phyloP scores from a whole-genome alignment of 345 rosid genomes.

The Hibiscus mutabilis region DNA sequence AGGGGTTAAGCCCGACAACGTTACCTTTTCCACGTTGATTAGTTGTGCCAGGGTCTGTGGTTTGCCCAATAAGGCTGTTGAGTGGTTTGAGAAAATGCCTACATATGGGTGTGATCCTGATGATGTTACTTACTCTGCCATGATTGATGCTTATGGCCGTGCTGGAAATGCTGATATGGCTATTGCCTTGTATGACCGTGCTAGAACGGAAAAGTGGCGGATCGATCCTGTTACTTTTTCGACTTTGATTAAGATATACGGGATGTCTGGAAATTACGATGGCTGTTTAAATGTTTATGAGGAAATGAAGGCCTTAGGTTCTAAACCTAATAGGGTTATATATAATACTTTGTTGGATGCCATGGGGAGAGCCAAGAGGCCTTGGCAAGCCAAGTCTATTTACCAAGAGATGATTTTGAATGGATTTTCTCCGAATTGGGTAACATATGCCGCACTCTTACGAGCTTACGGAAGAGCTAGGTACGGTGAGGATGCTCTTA shows the following conservation, averaged over 20 bases:
- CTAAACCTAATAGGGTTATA: constrained; percentile 54
- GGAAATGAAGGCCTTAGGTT: constrained; percentile 84
- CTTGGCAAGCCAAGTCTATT: constrained; percentile 76
- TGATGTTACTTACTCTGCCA: constrained; percentile 50
- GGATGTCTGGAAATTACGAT: constrained; percentile 56
- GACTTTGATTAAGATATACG: constrained; percentile 67
- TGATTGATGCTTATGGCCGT: constrained; percentile 84
- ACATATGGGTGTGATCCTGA: constrained; percentile 57
- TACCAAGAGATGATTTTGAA: constrained; percentile 57
- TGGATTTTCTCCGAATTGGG: constrained; percentile 56
- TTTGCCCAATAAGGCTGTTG: constrained; percentile 57
- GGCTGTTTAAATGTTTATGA: constrained; percentile 92
- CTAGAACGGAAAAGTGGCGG: constrained; percentile 80
- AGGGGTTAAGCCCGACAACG: constrained; percentile 34
- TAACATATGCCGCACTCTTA: constrained; percentile 62
- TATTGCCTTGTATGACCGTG: constrained; percentile 78
- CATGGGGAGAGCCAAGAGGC: constrained; percentile 95
- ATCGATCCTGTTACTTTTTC: constrained; percentile 56
- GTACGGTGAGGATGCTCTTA: constrained; percentile 68
- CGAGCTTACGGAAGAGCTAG: constrained; percentile 82
- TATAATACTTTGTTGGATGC: constrained; percentile 76
- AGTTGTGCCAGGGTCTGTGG: constrained; percentile 56
- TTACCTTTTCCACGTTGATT: constrained; percentile 59
- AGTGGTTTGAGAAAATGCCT: constrained; percentile 92
- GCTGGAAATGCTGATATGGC: constrained; percentile 72